Percentiles rank a stretch among this genome's conserved stretches.
Conservation (phyloP, 2,329 filamentous ascomycete species). For the Fusarium penzigii region DNA sequence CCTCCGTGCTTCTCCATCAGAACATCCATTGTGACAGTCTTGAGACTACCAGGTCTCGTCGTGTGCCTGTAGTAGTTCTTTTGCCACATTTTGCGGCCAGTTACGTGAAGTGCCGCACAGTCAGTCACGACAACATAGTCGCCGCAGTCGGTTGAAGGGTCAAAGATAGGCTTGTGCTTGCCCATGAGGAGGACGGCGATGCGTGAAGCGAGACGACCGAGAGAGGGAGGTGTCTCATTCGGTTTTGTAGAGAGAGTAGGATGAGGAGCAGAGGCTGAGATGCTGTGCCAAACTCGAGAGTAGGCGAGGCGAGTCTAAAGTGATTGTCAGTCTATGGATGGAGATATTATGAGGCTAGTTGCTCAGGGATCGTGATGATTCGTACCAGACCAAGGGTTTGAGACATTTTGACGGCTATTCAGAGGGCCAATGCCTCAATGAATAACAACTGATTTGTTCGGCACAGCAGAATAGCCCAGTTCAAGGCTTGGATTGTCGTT, state of each 20-base stretch:
- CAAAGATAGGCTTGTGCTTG: conserved; percentile 98
- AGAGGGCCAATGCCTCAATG: conserved; percentile 21
- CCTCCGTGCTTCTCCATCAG: conserved; percentile 95
- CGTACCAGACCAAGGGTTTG: conserved; percentile 75
- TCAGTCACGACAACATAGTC: conserved; percentile 97
- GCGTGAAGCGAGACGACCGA: conserved; percentile 84
- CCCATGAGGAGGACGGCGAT: conserved; percentile 92
- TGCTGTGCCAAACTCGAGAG: conserved; percentile 89
- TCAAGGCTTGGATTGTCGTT: conserved; percentile 15
- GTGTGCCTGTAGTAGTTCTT: conserved; percentile 97
- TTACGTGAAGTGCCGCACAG: conserved; percentile 83
- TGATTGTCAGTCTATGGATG: conserved; percentile 3
- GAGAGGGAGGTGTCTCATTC: conserved; percentile 68
- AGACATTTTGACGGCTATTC: conserved; percentile 60
- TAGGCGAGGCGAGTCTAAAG: conserved; percentile 90
- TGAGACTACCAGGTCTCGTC: conserved; percentile 83
- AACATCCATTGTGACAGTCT: conserved; percentile 89
- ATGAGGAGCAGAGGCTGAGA: conserved; percentile 70
- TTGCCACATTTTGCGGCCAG: conserved; percentile 88
- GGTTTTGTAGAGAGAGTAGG: conserved; percentile 59
- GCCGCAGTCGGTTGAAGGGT: conserved; percentile 96
- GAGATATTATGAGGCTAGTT: conserved; percentile 6
- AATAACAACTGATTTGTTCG: conserved; percentile 9
- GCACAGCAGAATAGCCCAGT: conserved; percentile 11
- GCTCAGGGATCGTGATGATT: conserved; percentile 5